A percentile compares a stretch with the other conserved stretches of the same genome.
Evolutionary conservation across 345 rosid species (phyloP).

Genomic region (Turnera subulata): DNA sequence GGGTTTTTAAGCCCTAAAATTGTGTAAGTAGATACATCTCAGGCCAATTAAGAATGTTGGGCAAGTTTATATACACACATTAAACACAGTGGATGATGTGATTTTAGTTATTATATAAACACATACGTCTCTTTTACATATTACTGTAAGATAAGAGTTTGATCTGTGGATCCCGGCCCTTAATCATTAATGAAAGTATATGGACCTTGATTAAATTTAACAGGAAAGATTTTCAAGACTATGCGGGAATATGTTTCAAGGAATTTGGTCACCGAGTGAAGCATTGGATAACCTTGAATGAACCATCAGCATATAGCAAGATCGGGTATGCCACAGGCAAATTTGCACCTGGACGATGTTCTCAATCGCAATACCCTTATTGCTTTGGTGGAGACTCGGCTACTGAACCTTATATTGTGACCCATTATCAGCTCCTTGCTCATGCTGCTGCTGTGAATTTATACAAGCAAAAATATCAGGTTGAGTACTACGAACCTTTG

Average conservation of each 20-base stretch:
- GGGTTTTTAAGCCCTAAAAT: slow-evolving; percentile 43
- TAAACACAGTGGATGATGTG: no score
- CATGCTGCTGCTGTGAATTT: slow-evolving; percentile 74
- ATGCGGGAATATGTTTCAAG: slow-evolving; percentile 71
- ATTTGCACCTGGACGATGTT: slow-evolving; percentile 73
- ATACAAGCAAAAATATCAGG: slow-evolving; percentile 69
- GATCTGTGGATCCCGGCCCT: no score
- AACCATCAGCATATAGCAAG: slow-evolving; percentile 57
- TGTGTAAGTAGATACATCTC: no score
- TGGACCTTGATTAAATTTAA: no score
- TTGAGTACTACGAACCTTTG: no score
- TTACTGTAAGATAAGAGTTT: no score
- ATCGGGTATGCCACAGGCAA: slow-evolving; percentile 55
- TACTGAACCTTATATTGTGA: slow-evolving; percentile 65
- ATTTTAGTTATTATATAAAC: no score
- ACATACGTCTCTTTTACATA: no score
- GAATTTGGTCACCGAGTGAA: slow-evolving; percentile 84
- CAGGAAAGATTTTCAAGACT: slow-evolving; percentile 45
- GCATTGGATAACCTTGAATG: slow-evolving; percentile 81
- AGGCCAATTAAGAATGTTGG: no score
- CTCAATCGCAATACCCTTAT: slow-evolving; percentile 24
- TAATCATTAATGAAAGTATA: no score
- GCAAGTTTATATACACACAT: no score
- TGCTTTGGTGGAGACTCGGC: slow-evolving; percentile 46
- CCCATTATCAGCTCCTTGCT: slow-evolving; percentile 78